These are phyloP conservation scores for Mrakiaceae sp. DNA, from an alignment of 1,284 basidiomycete species.

Conservation along the genomic window DNA sequence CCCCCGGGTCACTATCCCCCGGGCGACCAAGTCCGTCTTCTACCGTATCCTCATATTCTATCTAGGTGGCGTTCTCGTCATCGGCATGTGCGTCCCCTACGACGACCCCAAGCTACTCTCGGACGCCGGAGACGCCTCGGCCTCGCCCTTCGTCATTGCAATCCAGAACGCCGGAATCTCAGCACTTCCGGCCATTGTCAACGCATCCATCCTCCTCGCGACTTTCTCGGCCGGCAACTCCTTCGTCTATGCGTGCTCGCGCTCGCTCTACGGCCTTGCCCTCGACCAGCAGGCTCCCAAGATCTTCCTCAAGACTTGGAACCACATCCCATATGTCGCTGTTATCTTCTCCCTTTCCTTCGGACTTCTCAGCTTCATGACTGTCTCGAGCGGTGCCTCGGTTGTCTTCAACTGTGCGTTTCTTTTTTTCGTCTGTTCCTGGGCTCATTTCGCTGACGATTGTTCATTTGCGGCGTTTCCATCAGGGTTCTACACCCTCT, in stretches of 20 bases:
- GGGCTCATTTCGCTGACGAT: too few relatives aligned
- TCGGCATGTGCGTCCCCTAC: conserved; percentile 69
- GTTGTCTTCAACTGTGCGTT: conserved; percentile 52
- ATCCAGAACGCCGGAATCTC: conserved; percentile 63
- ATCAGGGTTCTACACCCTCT: conserved; percentile 47
- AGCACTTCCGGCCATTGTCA: conserved; percentile 42
- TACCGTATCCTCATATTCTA: conserved; percentile 22
- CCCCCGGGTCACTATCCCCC: conserved; percentile 9
- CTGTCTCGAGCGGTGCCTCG: conserved; percentile 48
- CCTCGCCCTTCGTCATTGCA: conserved; percentile 57
- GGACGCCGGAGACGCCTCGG: conserved; percentile 38
- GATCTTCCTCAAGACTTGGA: conserved; percentile 43
- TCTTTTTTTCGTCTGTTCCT: too few relatives aligned
- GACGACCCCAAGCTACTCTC: conserved; percentile 53
- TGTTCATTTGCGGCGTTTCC: conserved; percentile 39
- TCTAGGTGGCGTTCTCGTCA: conserved; percentile 46
- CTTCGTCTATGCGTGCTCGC: conserved; percentile 65
- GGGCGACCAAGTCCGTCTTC: conserved; percentile 20
- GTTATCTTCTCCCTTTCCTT: conserved; percentile 51
- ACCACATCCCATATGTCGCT: conserved; percentile 64
- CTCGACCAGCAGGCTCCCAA: conserved; percentile 55
- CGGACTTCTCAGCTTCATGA: conserved; percentile 43
- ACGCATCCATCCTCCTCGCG: conserved; percentile 49
- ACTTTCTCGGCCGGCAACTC: conserved; percentile 79
- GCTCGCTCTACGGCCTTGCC: conserved; percentile 70